Evolutionary conservation across 2,329 filamentous ascomycete genomes (phyloP).

Genomic region (Acrocalymma vagum): DNA sequence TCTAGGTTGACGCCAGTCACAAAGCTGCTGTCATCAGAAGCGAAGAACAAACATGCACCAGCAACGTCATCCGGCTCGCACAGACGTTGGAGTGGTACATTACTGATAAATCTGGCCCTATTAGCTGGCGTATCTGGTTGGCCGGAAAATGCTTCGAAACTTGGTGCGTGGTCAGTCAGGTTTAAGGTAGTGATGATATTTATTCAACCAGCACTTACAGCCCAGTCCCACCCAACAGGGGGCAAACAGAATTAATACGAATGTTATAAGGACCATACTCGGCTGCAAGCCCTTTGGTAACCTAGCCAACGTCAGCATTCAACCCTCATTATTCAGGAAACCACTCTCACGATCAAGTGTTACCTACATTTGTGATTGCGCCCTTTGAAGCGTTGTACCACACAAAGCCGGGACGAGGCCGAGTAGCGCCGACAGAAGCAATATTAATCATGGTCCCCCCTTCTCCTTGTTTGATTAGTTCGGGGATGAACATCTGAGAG

Average conservation of each 20-base stretch:
- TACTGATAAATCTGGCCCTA: slow-evolving; percentile 53
- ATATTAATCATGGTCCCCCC: slow-evolving; percentile 68
- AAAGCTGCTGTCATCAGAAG: slow-evolving; percentile 1
- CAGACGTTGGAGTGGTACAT: slow-evolving; percentile 46
- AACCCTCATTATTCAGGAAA: slow-evolving; percentile 18
- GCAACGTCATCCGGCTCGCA: slow-evolving; percentile 3
- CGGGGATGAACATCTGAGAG: slow-evolving; percentile 63
- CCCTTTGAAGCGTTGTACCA: slow-evolving; percentile 75
- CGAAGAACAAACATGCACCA: neutral
- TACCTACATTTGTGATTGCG: slow-evolving; percentile 63
- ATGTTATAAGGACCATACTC: slow-evolving; percentile 75
- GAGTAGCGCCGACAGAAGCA: slow-evolving; percentile 65
- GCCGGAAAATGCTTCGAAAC: slow-evolving; percentile 60
- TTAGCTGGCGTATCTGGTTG: slow-evolving; percentile 65
- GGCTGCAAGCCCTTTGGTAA: slow-evolving; percentile 69
- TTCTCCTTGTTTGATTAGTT: slow-evolving; percentile 62
- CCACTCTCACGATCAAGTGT: slow-evolving; percentile 16
- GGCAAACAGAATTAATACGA: slow-evolving; percentile 73
- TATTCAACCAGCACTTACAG: slow-evolving; percentile 47
- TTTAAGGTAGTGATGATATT: neutral
- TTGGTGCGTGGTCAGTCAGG: no score
- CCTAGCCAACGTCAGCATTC: slow-evolving; percentile 34
- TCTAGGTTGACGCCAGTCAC: slow-evolving; percentile 50
- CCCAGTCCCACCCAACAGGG: slow-evolving; percentile 69
- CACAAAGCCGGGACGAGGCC: slow-evolving; percentile 65